These are phyloP conservation scores for Tulasnella sp. DNA, from an alignment of 768 basidiomycete species.

Conservation along the genomic window DNA sequence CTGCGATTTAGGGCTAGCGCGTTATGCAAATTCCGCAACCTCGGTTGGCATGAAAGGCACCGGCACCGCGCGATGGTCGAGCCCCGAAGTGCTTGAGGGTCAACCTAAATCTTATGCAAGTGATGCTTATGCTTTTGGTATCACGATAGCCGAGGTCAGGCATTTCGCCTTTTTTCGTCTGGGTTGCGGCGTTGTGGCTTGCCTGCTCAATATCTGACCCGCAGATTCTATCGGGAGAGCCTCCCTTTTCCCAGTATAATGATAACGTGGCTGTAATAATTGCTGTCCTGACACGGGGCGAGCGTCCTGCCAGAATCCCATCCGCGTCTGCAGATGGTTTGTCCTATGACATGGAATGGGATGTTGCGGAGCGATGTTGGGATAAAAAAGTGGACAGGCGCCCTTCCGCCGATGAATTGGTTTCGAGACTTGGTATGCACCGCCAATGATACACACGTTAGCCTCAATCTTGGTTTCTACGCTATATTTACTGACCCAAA, in stretches of 20 bases:
- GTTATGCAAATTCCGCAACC: neutral
- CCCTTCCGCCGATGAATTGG: too few relatives aligned
- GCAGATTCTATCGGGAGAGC: neutral
- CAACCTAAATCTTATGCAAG: neutral
- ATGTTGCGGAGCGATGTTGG: too few relatives aligned
- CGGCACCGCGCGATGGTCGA: neutral
- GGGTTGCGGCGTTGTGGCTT: too few relatives aligned
- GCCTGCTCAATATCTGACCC: too few relatives aligned
- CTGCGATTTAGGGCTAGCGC: slow-evolving; percentile 11
- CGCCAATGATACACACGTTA: too few relatives aligned
- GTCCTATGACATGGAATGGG: too few relatives aligned
- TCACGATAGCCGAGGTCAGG: neutral
- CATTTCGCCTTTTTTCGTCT: neutral
- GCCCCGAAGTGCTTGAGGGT: neutral
- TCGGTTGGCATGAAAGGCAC: slow-evolving; percentile 7
- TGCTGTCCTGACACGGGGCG: neutral
- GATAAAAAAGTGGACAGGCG: too few relatives aligned
- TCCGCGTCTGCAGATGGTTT: neutral
- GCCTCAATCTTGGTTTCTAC: too few relatives aligned
- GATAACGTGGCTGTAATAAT: neutral
- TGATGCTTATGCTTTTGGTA: slow-evolving; percentile 1
- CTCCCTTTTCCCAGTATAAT: neutral
- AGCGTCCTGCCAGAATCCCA: neutral
- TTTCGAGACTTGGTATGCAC: too few relatives aligned
- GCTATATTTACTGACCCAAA: too few relatives aligned